phyloP scores from a whole-genome alignment of 2,329 filamentous ascomycete genomes.

The Onygenales sp. region DNA sequence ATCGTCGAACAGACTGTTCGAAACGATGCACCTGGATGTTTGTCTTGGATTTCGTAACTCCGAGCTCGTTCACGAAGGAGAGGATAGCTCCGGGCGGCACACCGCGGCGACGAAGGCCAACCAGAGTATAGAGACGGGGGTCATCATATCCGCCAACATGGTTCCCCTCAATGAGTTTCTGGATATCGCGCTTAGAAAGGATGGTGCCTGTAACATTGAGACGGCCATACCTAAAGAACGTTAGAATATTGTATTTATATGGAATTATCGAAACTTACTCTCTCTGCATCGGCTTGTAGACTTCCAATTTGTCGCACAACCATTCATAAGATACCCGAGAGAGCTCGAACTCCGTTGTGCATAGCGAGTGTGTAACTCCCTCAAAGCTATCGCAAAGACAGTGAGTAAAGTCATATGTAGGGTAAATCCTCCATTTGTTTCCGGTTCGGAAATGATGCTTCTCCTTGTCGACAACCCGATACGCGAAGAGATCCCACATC shows the following conservation, averaged over 20 bases:
- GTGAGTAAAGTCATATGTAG: conserved; percentile 88
- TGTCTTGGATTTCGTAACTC: conserved; percentile 72
- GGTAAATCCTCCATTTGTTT: conserved; percentile 82
- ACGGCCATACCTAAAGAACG: conserved; percentile 45
- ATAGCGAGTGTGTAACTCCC: conserved; percentile 81
- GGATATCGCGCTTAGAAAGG: conserved; percentile 75
- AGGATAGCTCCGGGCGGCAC: conserved; percentile 82
- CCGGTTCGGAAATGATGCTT: conserved; percentile 64
- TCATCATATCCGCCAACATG: conserved; percentile 85
- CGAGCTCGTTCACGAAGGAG: conserved; percentile 82
- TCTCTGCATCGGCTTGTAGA: conserved; percentile 89
- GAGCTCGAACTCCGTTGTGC: conserved; percentile 84
- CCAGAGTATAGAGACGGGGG: conserved; percentile 78
- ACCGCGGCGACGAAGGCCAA: conserved; percentile 72
- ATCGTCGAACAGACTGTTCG: conserved; percentile 73
- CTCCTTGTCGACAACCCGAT: conserved; percentile 59
- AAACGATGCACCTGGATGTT: conserved; percentile 76
- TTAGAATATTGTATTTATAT: background rate
- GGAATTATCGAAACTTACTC: conserved; percentile 36
- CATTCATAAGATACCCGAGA: conserved; percentile 84
- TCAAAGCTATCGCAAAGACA: conserved; percentile 90
- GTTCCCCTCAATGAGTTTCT: conserved; percentile 66
- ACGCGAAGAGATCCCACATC: conserved; percentile 94
- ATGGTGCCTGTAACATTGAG: conserved; percentile 77
- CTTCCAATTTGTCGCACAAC: conserved; percentile 69